These are phyloP conservation scores for Cucumis melo DNA, from an alignment of 306 rosid species.

Conservation along the genomic window DNA sequence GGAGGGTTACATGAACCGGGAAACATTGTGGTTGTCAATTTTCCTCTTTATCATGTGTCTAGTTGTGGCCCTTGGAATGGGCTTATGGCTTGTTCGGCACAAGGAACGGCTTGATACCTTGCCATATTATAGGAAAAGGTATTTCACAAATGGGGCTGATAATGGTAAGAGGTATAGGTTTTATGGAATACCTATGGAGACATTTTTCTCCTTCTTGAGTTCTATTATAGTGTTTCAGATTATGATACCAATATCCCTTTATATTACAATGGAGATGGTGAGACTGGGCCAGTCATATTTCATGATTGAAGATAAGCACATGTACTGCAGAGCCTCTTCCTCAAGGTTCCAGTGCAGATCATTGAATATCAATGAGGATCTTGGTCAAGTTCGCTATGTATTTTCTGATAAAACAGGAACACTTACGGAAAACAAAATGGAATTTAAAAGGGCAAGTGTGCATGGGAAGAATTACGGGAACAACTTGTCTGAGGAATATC, in stretches of 20 bases:
- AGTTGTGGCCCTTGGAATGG: slow-evolving; percentile 79
- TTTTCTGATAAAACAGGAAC: slow-evolving; percentile 99
- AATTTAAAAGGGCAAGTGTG: slow-evolving; percentile 77
- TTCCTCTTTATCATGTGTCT: slow-evolving; percentile 72
- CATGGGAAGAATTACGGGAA: slow-evolving; percentile 51
- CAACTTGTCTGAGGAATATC: slow-evolving; percentile 23
- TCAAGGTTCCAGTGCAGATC: slow-evolving; percentile 98
- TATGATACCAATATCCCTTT: slow-evolving; percentile 97
- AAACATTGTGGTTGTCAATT: slow-evolving; percentile 77
- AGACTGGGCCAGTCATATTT: slow-evolving; percentile 96
- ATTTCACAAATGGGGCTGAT: slow-evolving; percentile 25
- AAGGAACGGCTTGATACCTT: slow-evolving; percentile 56
- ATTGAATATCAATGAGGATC: slow-evolving; percentile 91
- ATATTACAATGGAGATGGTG: slow-evolving; percentile 95
- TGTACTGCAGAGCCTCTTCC: slow-evolving; percentile 48
- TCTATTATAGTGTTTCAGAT: slow-evolving; percentile 95
- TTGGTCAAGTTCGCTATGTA: slow-evolving; percentile 85
- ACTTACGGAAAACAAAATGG: slow-evolving; percentile 96
- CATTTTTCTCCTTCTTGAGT: slow-evolving; percentile 85
- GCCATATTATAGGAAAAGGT: slow-evolving; percentile 76
- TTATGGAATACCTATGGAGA: slow-evolving; percentile 83
- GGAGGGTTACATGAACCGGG: slow-evolving; percentile 85
- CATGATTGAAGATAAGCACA: slow-evolving; percentile 79
- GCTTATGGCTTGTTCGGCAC: slow-evolving; percentile 71
- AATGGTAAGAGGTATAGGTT: slow-evolving; percentile 44